Conservation (phyloP, 495 filamentous ascomycete genomes). For the Penicillium flavigenum region DNA sequence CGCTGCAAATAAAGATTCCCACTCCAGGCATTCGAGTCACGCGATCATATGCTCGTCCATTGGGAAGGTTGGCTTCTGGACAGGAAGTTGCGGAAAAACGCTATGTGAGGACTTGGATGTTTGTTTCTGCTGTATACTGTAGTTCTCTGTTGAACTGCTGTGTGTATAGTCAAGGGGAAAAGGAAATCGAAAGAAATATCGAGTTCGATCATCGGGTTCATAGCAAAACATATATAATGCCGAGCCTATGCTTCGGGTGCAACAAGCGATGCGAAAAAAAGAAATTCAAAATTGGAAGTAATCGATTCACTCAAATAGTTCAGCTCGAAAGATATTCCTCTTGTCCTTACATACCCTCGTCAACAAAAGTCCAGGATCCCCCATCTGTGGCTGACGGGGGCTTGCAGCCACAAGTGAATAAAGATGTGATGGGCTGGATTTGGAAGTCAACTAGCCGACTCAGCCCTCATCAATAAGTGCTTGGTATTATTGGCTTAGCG, state of each 20-base stretch:
- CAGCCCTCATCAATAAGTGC: slow-evolving; percentile 2
- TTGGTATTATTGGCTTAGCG: neutral
- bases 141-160: neutral
- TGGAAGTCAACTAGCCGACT: neutral
- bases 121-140: neutral
- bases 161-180: neutral
- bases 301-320: neutral
- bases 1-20: neutral
- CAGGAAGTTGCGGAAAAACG: neutral
- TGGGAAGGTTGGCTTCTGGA: neutral
- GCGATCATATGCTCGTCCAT: neutral
- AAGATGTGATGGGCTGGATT: slow-evolving; percentile 3
- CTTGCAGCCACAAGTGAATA: slow-evolving; percentile 1
- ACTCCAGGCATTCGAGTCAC: neutral
- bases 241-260: neutral
- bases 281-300: neutral
- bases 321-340: neutral
- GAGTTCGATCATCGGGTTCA: neutral
- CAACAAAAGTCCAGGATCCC: neutral
- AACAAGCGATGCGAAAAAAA: neutral
- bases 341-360: neutral
- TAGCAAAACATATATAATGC: neutral
- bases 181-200: neutral
- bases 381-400: slow-evolving; percentile 3
- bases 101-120: neutral